These are phyloP conservation scores for Mortierella sp. DNA, from an alignment of 371 early-diverging fungal species.

Conservation along the genomic window DNA sequence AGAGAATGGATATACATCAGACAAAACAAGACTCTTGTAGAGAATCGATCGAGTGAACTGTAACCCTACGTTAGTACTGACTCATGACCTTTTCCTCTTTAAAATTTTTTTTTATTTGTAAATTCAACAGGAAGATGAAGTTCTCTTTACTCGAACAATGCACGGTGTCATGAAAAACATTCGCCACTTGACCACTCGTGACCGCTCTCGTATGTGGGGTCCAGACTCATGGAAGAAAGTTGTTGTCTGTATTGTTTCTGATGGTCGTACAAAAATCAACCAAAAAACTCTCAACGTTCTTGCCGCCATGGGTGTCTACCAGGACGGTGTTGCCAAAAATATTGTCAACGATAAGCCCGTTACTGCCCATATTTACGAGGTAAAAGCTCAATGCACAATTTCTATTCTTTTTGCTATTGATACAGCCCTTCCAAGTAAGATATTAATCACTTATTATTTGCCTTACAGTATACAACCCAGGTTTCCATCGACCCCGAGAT, in stretches of 20 bases:
- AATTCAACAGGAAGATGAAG: slow-evolving; percentile 70
- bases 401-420: too few relatives aligned
- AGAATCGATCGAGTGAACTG: too few relatives aligned
- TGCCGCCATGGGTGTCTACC: slow-evolving; percentile 84
- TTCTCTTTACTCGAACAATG: slow-evolving; percentile 80
- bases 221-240: slow-evolving; percentile 82
- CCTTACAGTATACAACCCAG: slow-evolving; percentile 78
- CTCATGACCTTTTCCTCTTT: not conserved
- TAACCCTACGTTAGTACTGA: not conserved
- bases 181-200: slow-evolving; percentile 72
- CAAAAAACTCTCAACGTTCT: slow-evolving; percentile 77
- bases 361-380: slow-evolving; percentile 85
- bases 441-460: not conserved
- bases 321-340: slow-evolving; percentile 83
- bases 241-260: slow-evolving; percentile 77
- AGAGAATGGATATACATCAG: too few relatives aligned
- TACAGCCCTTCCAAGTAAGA: not conserved
- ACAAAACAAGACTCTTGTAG: too few relatives aligned
- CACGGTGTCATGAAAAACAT: slow-evolving; percentile 81
- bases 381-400: slow-evolving; percentile 18
- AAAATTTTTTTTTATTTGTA: not conserved
- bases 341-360: slow-evolving; percentile 75
- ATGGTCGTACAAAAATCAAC: slow-evolving; percentile 75
- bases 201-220: slow-evolving; percentile 70
- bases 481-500: slow-evolving; percentile 73